Percentiles rank a stretch among this genome's conserved stretches.
Evolutionary conservation across 495 filamentous ascomycete genomes (phyloP).

Genomic region (Penicillium canescens): DNA sequence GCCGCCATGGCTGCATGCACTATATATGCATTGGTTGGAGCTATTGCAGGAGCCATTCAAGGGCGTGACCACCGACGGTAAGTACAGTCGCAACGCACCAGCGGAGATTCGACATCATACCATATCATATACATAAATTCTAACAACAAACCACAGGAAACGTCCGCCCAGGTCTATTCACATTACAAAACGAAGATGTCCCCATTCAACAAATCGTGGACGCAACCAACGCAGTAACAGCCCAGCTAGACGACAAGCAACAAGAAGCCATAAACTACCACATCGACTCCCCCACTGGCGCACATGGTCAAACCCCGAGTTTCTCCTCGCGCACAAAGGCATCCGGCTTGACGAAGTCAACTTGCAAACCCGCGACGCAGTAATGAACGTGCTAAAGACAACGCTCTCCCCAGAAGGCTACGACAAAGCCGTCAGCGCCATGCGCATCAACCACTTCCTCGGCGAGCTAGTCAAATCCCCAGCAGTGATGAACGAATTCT

Average conservation of each 20-base stretch:
- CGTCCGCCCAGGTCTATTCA: conserved; percentile 57
- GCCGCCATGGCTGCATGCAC: conserved; percentile 67
- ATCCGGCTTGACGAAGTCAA: conserved; percentile 63
- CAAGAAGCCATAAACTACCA: conserved; percentile 51
- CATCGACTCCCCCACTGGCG: conserved; percentile 71
- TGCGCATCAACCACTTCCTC: conserved; percentile 79
- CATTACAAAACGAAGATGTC: conserved; percentile 59
- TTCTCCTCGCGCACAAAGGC: conserved; percentile 61
- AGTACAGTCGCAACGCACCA: conserved; percentile 1
- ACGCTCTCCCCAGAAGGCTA: conserved; percentile 70
- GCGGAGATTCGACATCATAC: not conserved
- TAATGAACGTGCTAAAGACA: conserved; percentile 53
- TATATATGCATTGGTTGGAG: conserved; percentile 67
- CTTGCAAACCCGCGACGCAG: conserved; percentile 39
- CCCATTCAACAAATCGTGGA: conserved; percentile 56
- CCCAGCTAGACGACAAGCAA: conserved; percentile 47
- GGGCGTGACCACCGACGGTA: conserved; percentile 70
- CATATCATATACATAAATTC: conserved; percentile 6
- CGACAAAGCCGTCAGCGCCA: conserved; percentile 64
- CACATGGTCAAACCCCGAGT: conserved; percentile 76
- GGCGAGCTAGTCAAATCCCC: conserved; percentile 63
- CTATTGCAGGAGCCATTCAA: conserved; percentile 68
- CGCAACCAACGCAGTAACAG: conserved; percentile 44
- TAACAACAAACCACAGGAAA: conserved; percentile 35
- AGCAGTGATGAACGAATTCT: conserved; percentile 68